A percentile compares a stretch with the other conserved stretches of the same genome.
Evolutionary conservation across 805 yeast genomes (phyloP).

Genomic region (Saccharomycopsis sp.): DNA sequence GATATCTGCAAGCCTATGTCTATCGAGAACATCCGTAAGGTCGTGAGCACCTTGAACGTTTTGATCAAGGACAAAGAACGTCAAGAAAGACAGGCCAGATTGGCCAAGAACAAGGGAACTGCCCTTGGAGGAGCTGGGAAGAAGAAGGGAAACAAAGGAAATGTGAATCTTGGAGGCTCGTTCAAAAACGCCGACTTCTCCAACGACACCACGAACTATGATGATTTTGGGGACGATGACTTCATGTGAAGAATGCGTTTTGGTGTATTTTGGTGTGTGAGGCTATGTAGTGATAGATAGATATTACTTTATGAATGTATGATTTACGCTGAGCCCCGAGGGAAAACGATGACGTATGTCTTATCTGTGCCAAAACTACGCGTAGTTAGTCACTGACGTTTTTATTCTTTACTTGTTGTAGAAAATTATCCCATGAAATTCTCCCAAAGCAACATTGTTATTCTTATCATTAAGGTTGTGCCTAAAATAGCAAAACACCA

Average conservation of each 20-base stretch:
- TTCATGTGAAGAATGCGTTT: constrained; percentile 69
- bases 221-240: constrained; percentile 71
- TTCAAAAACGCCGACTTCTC: constrained; percentile 64
- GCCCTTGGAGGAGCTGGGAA: constrained; percentile 92
- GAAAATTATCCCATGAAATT: no score
- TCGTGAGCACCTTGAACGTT: constrained; percentile 76
- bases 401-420: no score
- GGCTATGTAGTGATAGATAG: no score
- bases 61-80: constrained; percentile 78
- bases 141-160: constrained; percentile 81
- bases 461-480: no score
- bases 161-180: constrained; percentile 56
- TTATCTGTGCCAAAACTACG: no score
- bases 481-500: no score
- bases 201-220: constrained; percentile 42
- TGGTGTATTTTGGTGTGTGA: no score
- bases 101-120: constrained; percentile 76
- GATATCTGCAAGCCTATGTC: constrained; percentile 77
- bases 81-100: constrained; percentile 82
- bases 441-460: no score
- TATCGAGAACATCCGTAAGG: constrained; percentile 78
- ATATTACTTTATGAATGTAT: no score
- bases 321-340: no score
- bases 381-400: no score
- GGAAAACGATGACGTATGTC: no score